Evolutionary conservation across 2,329 filamentous ascomycete species (phyloP).

Genomic region (Penicillium sp.): DNA sequence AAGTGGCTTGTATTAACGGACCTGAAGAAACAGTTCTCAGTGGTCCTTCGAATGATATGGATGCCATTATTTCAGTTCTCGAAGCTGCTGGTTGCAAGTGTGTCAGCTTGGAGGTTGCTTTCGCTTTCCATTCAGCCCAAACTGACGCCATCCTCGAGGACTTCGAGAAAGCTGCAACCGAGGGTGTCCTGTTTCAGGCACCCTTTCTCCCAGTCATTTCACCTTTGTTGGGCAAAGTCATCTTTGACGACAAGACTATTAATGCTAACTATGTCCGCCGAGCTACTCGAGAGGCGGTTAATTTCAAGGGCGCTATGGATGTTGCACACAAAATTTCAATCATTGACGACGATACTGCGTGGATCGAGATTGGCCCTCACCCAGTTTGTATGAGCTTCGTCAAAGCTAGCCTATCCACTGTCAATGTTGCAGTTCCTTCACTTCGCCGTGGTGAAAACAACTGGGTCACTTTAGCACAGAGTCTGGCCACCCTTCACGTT

Average conservation of each 20-base stretch:
- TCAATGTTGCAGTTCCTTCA: slow-evolving; percentile 55
- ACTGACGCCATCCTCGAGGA: slow-evolving; percentile 60
- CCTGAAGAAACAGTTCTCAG: slow-evolving; percentile 70
- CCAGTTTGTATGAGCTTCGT: slow-evolving; percentile 67
- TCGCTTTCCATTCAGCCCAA: slow-evolving; percentile 64
- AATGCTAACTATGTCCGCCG: slow-evolving; percentile 60
- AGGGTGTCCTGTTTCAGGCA: slow-evolving; percentile 34
- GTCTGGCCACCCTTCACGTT: slow-evolving; percentile 57
- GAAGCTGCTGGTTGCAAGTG: slow-evolving; percentile 56
- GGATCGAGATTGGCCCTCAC: slow-evolving; percentile 71
- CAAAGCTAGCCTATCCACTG: slow-evolving; percentile 57
- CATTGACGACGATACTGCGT: slow-evolving; percentile 64
- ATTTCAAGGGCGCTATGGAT: slow-evolving; percentile 62
- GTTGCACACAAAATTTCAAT: slow-evolving; percentile 54
- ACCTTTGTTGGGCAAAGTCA: slow-evolving; percentile 41
- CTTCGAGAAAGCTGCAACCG: slow-evolving; percentile 52
- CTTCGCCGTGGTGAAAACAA: slow-evolving; percentile 60
- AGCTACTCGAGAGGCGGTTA: slow-evolving; percentile 65
- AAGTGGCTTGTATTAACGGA: slow-evolving; percentile 72
- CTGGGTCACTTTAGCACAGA: slow-evolving; percentile 61
- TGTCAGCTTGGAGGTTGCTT: slow-evolving; percentile 60
- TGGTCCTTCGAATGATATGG: slow-evolving; percentile 57
- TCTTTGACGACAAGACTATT: slow-evolving; percentile 26
- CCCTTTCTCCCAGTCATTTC: slow-evolving; percentile 45
- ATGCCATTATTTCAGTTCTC: slow-evolving; percentile 50